Conservation (phyloP, 768 basidiomycete species). For the Kwoniella pini region DNA sequence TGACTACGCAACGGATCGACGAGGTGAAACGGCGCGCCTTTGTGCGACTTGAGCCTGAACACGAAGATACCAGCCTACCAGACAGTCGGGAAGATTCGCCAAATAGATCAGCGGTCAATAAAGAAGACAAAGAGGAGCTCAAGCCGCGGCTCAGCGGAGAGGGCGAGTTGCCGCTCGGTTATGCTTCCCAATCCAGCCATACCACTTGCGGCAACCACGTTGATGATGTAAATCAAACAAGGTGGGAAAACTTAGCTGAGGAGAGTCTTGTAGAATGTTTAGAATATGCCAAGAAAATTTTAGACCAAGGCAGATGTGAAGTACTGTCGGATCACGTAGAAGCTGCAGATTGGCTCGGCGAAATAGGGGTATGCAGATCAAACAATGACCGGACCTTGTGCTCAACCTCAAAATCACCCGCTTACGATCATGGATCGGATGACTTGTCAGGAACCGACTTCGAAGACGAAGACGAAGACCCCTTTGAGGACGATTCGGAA, state of each 20-base stretch:
- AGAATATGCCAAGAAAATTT: not conserved
- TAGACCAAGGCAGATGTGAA: constrained; percentile 10
- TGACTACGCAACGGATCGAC: constrained; percentile 30
- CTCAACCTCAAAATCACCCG: not conserved
- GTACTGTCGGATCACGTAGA: constrained; percentile 13
- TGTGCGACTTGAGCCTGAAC: too few relatives aligned
- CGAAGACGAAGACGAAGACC: not conserved
- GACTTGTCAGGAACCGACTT: not conserved
- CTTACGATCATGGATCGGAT: not conserved
- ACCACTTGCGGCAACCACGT: not conserved
- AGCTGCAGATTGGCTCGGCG: constrained; percentile 23
- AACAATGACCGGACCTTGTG: not conserved
- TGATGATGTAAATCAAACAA: not conserved
- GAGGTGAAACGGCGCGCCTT: constrained; percentile 30
- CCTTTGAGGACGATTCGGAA: not conserved
- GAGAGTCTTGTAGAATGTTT: constrained; percentile 19
- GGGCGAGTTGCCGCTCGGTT: not conserved
- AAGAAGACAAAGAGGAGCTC: not conserved
- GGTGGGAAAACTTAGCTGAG: constrained; percentile 35
- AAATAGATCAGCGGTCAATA: too few relatives aligned
- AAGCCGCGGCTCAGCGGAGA: constrained; percentile 5
- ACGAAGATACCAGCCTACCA: too few relatives aligned
- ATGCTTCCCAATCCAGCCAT: not conserved
- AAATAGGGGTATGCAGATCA: not conserved
- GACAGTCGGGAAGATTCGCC: constrained; percentile 7